These are phyloP conservation scores for Blastocladiella emersonii DNA, from an alignment of 371 early-diverging fungal species.

Conservation along the genomic window DNA sequence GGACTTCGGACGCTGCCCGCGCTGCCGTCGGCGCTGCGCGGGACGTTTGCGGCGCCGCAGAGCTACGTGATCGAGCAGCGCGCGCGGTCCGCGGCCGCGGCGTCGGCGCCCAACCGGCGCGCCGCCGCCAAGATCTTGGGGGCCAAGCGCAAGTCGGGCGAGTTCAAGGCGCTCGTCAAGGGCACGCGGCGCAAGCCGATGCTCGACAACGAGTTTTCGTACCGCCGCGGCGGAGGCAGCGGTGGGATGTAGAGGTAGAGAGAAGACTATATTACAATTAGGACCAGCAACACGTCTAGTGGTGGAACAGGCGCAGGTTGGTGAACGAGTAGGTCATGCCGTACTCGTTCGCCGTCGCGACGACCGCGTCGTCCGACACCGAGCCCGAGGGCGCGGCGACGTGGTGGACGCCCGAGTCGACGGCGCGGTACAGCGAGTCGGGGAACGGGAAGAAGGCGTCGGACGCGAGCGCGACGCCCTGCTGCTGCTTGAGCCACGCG, in stretches of 20 bases:
- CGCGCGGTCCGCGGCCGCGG: not conserved
- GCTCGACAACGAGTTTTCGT: not conserved
- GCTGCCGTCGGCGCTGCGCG: not conserved
- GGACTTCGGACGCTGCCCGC: not conserved
- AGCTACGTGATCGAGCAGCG: not conserved
- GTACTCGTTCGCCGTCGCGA: conserved; percentile 65
- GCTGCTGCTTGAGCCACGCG: conserved; percentile 53
- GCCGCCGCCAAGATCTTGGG: not conserved
- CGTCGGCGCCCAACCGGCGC: not conserved
- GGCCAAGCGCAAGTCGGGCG: not conserved
- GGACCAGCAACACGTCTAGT: conserved; percentile 31
- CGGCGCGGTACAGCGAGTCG: conserved; percentile 84
- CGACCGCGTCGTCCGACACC: conserved; percentile 72
- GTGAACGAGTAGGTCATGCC: conserved; percentile 76
- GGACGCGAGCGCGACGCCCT: conserved; percentile 67
- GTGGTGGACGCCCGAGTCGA: conserved; percentile 69
- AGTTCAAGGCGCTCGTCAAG: not conserved
- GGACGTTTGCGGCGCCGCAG: not conserved
- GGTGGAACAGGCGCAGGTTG: conserved; percentile 84
- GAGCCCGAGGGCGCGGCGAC: conserved; percentile 85
- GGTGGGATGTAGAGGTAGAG: too few relatives aligned
- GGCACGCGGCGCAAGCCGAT: not conserved
- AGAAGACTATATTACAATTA: not conserved
- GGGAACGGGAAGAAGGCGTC: conserved; percentile 98
- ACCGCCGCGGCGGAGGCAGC: too few relatives aligned